Percentiles rank a stretch among this genome's conserved stretches.
Evolutionary conservation across 2,329 filamentous ascomycete genomes (phyloP).

Genomic region (Stachybotrys echinatus): DNA sequence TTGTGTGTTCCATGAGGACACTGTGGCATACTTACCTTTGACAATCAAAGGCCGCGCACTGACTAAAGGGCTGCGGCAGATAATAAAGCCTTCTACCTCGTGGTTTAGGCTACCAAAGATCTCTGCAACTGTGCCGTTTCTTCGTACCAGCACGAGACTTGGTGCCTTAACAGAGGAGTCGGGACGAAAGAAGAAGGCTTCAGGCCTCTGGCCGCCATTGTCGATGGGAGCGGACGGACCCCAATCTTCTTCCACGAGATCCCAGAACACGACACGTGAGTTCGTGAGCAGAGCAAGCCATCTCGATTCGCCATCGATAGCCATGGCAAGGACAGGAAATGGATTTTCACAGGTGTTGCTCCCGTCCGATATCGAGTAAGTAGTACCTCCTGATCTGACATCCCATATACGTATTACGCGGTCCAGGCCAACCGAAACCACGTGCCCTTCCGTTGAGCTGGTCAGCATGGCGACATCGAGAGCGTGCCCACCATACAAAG

Average conservation of each 20-base stretch:
- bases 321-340: constrained; percentile 57
- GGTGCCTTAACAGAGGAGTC: constrained; percentile 28
- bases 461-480: constrained; percentile 65
- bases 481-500: constrained; percentile 56
- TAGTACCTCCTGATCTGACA: constrained; percentile 37
- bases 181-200: constrained; percentile 58
- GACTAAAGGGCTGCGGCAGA: constrained; percentile 49
- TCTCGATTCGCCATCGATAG: constrained; percentile 58
- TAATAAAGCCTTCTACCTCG: constrained; percentile 32
- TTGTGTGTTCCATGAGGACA: constrained; percentile 12
- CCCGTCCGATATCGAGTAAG: constrained; percentile 35
- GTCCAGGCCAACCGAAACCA: constrained; percentile 68
- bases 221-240: constrained; percentile 49
- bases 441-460: constrained; percentile 56
- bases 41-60: constrained; percentile 42
- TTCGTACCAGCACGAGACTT: constrained; percentile 55
- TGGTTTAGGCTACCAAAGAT: constrained; percentile 41
- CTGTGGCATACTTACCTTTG: too few relatives aligned
- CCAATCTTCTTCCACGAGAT: constrained; percentile 51
- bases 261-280: constrained; percentile 57
- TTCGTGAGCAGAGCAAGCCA: constrained; percentile 64
- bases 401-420: constrained; percentile 64
- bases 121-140: constrained; percentile 59
- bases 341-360: constrained; percentile 35
- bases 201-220: constrained; percentile 45